Evolutionary conservation across 1,284 basidiomycete genomes (phyloP).

Genomic region (Fistulina hepatica): DNA sequence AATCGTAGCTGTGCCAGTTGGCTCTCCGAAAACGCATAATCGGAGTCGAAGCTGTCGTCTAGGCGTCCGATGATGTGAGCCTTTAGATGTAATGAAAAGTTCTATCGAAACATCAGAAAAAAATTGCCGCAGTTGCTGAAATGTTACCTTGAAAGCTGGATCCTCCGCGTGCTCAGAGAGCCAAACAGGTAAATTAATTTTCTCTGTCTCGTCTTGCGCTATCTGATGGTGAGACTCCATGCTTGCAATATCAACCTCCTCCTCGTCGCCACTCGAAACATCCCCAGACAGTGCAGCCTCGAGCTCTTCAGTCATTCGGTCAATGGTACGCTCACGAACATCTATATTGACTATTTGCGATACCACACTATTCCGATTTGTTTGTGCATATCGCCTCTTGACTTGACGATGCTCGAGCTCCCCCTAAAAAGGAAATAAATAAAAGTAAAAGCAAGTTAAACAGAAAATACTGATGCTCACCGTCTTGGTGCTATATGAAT

Average conservation of each 20-base stretch:
- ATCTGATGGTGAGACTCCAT: neutral
- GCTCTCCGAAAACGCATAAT: neutral
- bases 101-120: neutral
- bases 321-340: conserved; percentile 6
- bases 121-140: neutral
- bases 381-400: conserved; percentile 16
- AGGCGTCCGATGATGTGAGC: conserved; percentile 1
- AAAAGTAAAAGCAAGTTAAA: conserved; percentile 1
- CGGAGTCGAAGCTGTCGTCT: neutral
- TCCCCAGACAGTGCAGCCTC: neutral
- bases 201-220: neutral
- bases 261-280: no score
- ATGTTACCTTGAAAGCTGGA: conserved; percentile 5
- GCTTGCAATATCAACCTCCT: neutral
- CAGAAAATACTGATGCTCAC: neutral
- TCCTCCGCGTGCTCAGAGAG: neutral
- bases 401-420: conserved; percentile 17
- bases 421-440: conserved; percentile 13
- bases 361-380: conserved; percentile 11
- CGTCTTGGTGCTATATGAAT: conserved; percentile 4
- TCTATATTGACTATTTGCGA: conserved; percentile 13
- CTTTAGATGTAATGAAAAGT: conserved; percentile 1
- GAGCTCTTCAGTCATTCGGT: conserved; percentile 1
- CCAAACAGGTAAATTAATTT: conserved; percentile 1
- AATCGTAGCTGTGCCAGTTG: conserved; percentile 1